Base-by-base conservation (phyloP, 2,329 filamentous ascomycete species). In the Ceratocystis albifundus region DNA sequence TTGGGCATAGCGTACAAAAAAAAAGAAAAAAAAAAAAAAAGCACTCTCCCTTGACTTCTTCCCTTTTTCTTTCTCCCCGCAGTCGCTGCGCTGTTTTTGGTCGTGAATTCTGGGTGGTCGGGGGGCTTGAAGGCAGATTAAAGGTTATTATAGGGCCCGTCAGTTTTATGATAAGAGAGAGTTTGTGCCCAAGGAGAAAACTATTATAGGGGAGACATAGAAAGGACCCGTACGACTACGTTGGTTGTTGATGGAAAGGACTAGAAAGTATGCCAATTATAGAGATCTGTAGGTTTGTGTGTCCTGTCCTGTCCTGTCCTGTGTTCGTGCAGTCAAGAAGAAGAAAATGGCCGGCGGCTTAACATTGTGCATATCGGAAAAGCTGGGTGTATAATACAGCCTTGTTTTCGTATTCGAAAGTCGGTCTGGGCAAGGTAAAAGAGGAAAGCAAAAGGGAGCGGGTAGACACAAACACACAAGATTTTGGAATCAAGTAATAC, bases 321-420 rank as follows among this genome's bases (percentile, higher is more conserved):
- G 53, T 30, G 53, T 57, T 32, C 53, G 53, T 57, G 28, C 22
- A 30, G 53, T 15, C 53, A 57, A 57, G 28, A 57, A 57, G 28
- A 57, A 20, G 36, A 57, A 30, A 57, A 57, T 57, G 53, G 25
- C 53, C 53, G 25, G 30, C 53, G 53, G 53, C 25, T 57, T 57
- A 6, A 3, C 6, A 28, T 57, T 41, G 20, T 5, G 28, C 5
- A 57, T 57, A 32, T 17, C 22, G 25, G 28, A 32, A 32, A 57
- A 30, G 22, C 53, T 30, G 53, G 5, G 30, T 57, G 28, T 30
- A 57, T 57, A 32, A 32, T 15, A 57, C n/a, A 57, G 53, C 53
- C 53, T 15, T 30, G 53, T 57, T 57, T 57, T 57, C 53, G 53
- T 57, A 30, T 57, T 57, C n/a, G 25, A 15, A 28, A 4, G 28